Conservation (phyloP, 116 monocot species). For the Papilionanthe hybrid region DNA sequence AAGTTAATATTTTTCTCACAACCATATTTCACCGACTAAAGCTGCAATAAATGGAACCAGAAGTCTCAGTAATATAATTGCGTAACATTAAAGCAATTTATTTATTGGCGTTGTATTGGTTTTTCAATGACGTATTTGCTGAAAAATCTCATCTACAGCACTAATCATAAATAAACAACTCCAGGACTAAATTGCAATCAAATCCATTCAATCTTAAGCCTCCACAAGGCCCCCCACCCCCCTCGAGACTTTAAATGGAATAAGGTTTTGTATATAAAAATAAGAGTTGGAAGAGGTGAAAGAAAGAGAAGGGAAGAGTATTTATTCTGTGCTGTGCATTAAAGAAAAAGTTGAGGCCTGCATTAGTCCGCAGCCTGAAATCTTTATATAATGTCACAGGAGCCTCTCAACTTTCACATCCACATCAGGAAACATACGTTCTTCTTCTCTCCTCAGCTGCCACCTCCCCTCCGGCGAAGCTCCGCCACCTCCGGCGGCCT, state of each 20-base stretch:
- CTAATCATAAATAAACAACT: background rate
- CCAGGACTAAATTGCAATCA: background rate
- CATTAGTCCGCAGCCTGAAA: background rate
- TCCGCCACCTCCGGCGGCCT: background rate
- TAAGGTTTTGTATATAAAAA: background rate
- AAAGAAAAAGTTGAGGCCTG: conserved; percentile 8
- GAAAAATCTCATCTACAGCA: no score
- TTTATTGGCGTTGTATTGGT: no score
- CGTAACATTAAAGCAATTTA: no score
- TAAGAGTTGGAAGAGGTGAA: background rate
- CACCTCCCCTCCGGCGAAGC: background rate
- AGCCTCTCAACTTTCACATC: background rate
- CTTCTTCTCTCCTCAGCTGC: background rate
- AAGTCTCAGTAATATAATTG: background rate
- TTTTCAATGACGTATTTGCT: no score
- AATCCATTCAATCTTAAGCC: conserved; percentile 1
- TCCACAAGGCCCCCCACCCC: background rate
- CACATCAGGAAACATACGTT: conserved; percentile 6
- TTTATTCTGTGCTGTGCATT: conserved; percentile 12
- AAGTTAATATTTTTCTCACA: background rate
- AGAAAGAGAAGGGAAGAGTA: conserved; percentile 4
- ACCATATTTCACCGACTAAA: conserved; percentile 2
- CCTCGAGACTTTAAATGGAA: background rate
- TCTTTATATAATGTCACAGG: conserved; percentile 12
- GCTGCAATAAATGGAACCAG: background rate